Evolutionary conservation across 495 filamentous ascomycete genomes (phyloP), one percentile per base, ranked within the genome.

Genomic region (Penicillium bovifimosum): DNA sequence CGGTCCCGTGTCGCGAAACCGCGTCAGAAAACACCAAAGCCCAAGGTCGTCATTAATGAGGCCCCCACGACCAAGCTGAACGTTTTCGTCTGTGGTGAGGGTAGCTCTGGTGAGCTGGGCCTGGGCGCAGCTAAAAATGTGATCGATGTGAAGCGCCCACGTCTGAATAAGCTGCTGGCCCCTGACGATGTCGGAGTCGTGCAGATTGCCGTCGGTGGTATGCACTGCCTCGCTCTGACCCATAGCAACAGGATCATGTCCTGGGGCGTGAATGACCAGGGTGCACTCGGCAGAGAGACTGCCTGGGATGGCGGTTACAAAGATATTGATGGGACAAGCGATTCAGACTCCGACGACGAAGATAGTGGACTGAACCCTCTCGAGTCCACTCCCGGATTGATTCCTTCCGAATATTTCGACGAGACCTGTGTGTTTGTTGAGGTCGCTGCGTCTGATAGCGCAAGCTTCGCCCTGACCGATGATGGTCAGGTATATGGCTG

Each of bases 211-310:
- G 68, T 75, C 38, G 84, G 84, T 53, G 84, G 83, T 36, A 87
- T 87, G 84, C 84, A 87, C 64, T 72, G 67, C 40, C 66, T 79
- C 31, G 84, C 81, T 16, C 60, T 86, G 44, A 86, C 81, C 11
- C 71, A 80, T 55, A 80, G 84, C 65, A 82, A 81, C 62, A 72
- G 78, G 55, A 79, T 87, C 55, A 63, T 82, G 41, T 80, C 82
- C 17, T 87, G 84, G 84, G 84, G 84, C 41, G 84, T 86, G 48
- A 87, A 87, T 60, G 84, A 87, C 48, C 77, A 84, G 53, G 81
- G 79, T 43, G 81, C 84, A 0, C 72, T 87, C 42, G 84, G 84
- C 26, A 71, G 84, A 60, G 72, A 82, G 43, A 86, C 83, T 6
- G 50, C 66, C 9, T 83, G 80, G 77, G 79, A 82, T 1, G 81